These are phyloP conservation scores for Stagonosporopsis rhizophila DNA, from an alignment of 2,329 filamentous ascomycete species.

Conservation along the genomic window DNA sequence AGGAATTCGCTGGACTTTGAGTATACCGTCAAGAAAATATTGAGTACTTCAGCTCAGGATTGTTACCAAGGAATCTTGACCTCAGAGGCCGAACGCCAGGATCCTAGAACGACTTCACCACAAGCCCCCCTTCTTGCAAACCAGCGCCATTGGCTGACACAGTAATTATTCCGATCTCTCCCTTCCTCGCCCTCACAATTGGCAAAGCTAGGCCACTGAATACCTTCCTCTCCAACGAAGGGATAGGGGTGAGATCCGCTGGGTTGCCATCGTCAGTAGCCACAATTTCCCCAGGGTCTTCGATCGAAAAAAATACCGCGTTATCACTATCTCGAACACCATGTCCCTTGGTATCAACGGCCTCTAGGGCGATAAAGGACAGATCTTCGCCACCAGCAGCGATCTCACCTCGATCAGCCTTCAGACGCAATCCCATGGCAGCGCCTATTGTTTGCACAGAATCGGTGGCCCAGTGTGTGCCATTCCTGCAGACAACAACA, in stretches of 20 bases:
- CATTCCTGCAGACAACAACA: not conserved
- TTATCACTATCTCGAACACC: not conserved
- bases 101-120: not conserved
- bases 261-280: conserved; percentile 36
- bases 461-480: not conserved
- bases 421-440: not conserved
- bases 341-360: conserved; percentile 55
- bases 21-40: not conserved
- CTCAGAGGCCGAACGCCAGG: no score
- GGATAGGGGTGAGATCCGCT: conserved; percentile 35
- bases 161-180: not conserved
- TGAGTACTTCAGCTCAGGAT: not conserved
- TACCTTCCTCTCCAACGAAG: conserved; percentile 29
- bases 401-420: not conserved
- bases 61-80: no score
- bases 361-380: conserved; percentile 19
- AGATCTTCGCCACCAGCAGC: not conserved
- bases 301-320: conserved; percentile 54
- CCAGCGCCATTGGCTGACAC: not conserved
- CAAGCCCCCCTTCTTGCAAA: not conserved
- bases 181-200: conserved; percentile 26
- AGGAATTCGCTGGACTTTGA: not conserved
- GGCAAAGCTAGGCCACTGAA: conserved; percentile 37
- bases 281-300: conserved; percentile 53
- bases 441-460: not conserved